Base-by-base conservation (phyloP, 768 basidiomycete genomes). In the Termitomyces heimii region DNA sequence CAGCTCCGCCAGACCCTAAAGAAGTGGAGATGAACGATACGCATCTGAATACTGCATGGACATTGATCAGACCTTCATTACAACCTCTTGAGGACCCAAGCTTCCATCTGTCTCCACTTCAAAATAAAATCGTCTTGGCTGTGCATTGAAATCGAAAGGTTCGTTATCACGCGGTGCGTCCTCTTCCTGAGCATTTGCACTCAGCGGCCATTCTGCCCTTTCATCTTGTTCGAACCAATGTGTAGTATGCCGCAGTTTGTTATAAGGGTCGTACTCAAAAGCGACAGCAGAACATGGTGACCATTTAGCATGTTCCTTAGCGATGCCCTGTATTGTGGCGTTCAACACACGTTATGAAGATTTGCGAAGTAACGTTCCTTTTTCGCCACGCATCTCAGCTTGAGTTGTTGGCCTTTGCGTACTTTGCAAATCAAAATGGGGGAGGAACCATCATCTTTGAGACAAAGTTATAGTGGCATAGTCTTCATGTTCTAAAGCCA, bases 221-320 rank as follows among this genome's bases (percentile, higher is more conserved):
- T 82, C 77, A 64, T 94, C 85, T 24, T 77, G 80, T 71, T 99
- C 97, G 67, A 79, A 92, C 97, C 97, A 98, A 71, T 97, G 85
- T 2, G 89, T 85, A 3, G 97, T 98, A 72, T 99, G 97, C 53
- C 94, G 85, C 32, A 99, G 78, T 70, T 94, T 94, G 75, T 99
- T 99, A 77, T 98, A 82, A 13, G 97, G 97, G 71, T 99, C 97
- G 61, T 99, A 99, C 74, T 99, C 97, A 62, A 96, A 98, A 8
- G 88, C 84, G 18, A 99, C 87, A 8, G 97, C 94, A 1, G 94
- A 90, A 59, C 94, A 91, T 13, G 97, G 96, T 0, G 94, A 96
- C 93, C 96, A 99, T 74, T 99, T 99, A 13, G 97, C 94, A 68
- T 99, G 97, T 69, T 97, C 94, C 77, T 98, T 98, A 4, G 96